Base-by-base conservation (phyloP, 2,329 filamentous ascomycete genomes). In the Venturia pyrina region DNA sequence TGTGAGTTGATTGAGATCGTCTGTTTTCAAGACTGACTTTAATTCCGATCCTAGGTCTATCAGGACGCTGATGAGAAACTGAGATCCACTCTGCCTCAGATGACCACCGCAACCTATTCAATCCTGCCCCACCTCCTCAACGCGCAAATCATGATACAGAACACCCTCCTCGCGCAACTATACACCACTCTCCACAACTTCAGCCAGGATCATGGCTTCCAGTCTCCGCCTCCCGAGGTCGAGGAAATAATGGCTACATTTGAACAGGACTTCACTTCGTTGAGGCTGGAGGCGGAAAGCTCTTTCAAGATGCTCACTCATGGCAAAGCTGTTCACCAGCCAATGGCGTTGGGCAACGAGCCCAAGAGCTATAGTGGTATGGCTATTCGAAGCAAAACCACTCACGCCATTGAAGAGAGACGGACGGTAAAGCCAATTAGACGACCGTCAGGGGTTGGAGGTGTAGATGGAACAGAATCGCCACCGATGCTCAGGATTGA, bases 131-230 rank as follows among this genome's bases (percentile, higher is more conserved):
- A 86, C 64, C 79, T 96, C 24, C 81, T 93, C 13, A 82, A 83
- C 50, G 82, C 83, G 44, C 88, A 93, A 71, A 85, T 93, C 57
- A 81, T 89, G 72, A 86, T 92, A 37, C 90, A 93, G 75, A 92
- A 92, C 73, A 85, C 86, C 60, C 80, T 95, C 63, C 84, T 95
- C 5, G 90, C 87, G 0, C 82, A 92, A 68, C 87, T 91, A 70
- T 95, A 95, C 76, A 95, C 90, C 0, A 82, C 86, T 5, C 78
- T 93, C 7, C 87, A 92, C 73, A 85, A 84, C 66, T 95, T 89
- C 75, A 91, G 88, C 70, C 81, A 87, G 69, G 83, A 88, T 40
- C 81, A 87, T 70, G 80, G 83, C 5, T 88, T 92, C 70, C 88
- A 88, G 0, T 88, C 87, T 59, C 88, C 89, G 1, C 82, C 90